These are phyloP conservation scores for Naganishia kalamii DNA, from an alignment of 768 basidiomycete species.

Conservation along the genomic window DNA sequence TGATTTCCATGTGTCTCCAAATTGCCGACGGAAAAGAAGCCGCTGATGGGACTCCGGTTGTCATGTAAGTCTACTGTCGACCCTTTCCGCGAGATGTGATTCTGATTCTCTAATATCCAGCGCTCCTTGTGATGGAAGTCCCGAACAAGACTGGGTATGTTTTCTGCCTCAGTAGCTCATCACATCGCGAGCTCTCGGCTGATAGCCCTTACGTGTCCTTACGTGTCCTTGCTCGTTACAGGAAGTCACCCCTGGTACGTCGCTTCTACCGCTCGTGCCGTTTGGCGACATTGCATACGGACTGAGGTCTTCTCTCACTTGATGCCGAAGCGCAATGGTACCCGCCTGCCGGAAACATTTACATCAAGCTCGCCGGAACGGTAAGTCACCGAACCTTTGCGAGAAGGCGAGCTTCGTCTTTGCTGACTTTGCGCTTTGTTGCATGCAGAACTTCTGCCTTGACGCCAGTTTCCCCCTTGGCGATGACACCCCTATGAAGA, in stretches of 20 bases:
- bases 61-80: neutral
- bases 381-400: neutral
- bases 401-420: neutral
- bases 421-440: neutral
- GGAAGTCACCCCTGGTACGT: conserved; percentile 1
- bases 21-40: neutral
- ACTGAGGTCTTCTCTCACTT: neutral
- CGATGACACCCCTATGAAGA: conserved; percentile 11
- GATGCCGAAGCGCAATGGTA: conserved; percentile 7
- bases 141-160: conserved; percentile 8
- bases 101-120: neutral
- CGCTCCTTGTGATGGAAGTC: neutral
- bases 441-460: conserved; percentile 5
- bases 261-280: neutral
- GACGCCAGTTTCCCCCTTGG: conserved; percentile 12
- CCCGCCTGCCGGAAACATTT: conserved; percentile 1
- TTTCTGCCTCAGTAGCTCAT: neutral
- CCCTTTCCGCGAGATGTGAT: too few species aligned
- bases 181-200: neutral
- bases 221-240: neutral
- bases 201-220: neutral
- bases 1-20: neutral
- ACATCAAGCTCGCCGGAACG: conserved; percentile 15
- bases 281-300: too few species aligned
- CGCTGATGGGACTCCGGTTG: neutral